These are phyloP conservation scores for Orychophragmus violaceus DNA, from an alignment of 345 rosid genomes.

Conservation along the genomic window DNA sequence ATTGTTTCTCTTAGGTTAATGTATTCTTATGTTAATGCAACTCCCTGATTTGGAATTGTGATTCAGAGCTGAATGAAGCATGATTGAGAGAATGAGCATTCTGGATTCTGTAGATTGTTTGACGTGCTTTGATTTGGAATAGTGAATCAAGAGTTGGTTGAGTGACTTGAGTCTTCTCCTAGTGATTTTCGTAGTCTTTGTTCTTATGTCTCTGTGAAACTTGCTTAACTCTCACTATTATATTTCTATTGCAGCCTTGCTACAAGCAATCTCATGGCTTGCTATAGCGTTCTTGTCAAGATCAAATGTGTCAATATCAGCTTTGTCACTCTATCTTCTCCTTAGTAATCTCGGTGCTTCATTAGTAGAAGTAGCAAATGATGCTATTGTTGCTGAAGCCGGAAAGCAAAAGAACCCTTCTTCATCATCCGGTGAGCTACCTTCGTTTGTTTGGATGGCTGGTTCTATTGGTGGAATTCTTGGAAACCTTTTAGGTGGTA, in stretches of 20 bases:
- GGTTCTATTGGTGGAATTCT: slow-evolving; percentile 78
- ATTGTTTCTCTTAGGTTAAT: neutral
- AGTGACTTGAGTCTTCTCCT: too few species aligned
- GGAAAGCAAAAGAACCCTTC: slow-evolving; percentile 35
- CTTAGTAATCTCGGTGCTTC: slow-evolving; percentile 89
- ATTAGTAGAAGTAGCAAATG: slow-evolving; percentile 86
- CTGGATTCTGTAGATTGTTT: too few species aligned
- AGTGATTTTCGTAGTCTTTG: too few species aligned
- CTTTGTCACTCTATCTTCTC: slow-evolving; percentile 52
- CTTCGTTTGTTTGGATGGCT: slow-evolving; percentile 87
- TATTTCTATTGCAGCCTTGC: slow-evolving; percentile 47
- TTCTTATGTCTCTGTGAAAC: too few species aligned
- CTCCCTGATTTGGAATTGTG: neutral
- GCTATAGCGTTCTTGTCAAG: slow-evolving; percentile 54
- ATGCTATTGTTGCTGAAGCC: slow-evolving; percentile 84
- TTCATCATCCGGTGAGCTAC: slow-evolving; percentile 44
- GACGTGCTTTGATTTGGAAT: neutral
- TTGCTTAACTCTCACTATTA: too few species aligned
- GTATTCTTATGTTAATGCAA: neutral
- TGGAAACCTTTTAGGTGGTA: slow-evolving; percentile 75
- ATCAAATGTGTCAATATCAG: slow-evolving; percentile 50
- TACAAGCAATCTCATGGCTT: slow-evolving; percentile 88
- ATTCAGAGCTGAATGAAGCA: neutral
- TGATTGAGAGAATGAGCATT: neutral
- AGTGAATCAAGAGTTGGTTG: neutral